These are phyloP conservation scores for Chenopodium formosanum DNA, from an alignment of 148 eudicot species.

Conservation along the genomic window DNA sequence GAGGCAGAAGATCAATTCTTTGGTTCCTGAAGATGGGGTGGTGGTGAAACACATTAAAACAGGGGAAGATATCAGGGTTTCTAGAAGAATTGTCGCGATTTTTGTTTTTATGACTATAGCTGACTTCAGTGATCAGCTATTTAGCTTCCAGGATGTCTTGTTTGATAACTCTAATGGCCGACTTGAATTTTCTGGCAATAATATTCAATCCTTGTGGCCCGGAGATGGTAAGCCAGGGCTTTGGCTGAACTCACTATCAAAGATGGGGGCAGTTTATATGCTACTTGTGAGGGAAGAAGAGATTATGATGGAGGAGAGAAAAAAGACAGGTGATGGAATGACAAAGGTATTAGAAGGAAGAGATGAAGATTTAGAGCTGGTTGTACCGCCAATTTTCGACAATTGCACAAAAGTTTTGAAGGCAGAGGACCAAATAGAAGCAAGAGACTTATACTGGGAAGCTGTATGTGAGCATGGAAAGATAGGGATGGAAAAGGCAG, in stretches of 20 bases:
- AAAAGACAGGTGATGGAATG: neutral
- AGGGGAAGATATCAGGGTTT: slow-evolving; percentile 65
- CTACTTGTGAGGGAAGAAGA: slow-evolving; percentile 72
- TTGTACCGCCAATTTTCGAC: slow-evolving; percentile 75
- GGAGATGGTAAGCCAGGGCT: slow-evolving; percentile 94
- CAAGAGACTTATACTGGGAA: slow-evolving; percentile 84
- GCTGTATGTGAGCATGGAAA: slow-evolving; percentile 52
- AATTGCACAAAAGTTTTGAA: slow-evolving; percentile 58
- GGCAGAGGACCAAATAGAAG: slow-evolving; percentile 53
- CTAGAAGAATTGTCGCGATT: slow-evolving; percentile 61
- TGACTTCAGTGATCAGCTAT: slow-evolving; percentile 89
- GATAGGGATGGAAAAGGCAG: slow-evolving; percentile 39
- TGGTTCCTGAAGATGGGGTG: slow-evolving; percentile 65
- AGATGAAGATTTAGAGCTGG: slow-evolving; percentile 45
- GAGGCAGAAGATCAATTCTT: slow-evolving; percentile 61
- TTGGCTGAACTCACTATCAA: slow-evolving; percentile 74
- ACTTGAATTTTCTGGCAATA: slow-evolving; percentile 60
- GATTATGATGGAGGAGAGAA: slow-evolving; percentile 39
- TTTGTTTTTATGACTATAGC: slow-evolving; percentile 90
- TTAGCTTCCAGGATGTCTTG: slow-evolving; percentile 66
- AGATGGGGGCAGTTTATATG: slow-evolving; percentile 76
- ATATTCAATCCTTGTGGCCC: slow-evolving; percentile 59
- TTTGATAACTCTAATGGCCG: slow-evolving; percentile 66
- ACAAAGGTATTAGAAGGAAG: neutral
- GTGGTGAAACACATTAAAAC: slow-evolving; percentile 72